These are phyloP conservation scores for Pilasporangium apinafurcum DNA, from an alignment of 352 stramenopile genomes.

Conservation along the genomic window DNA sequence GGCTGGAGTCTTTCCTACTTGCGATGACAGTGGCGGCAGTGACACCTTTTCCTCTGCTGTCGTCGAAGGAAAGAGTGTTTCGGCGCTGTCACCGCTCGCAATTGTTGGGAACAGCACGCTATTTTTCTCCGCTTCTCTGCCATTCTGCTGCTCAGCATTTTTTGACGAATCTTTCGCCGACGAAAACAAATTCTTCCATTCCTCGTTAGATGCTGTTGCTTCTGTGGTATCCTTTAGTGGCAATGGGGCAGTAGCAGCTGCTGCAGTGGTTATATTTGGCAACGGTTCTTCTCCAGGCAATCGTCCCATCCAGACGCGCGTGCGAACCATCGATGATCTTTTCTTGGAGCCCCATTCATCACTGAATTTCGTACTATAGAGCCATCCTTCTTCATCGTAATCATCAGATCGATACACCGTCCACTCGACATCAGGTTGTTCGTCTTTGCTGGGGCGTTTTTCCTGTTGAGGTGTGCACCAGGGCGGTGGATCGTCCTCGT, in stretches of 20 bases:
- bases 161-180: conserved; percentile 5
- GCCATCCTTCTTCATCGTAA: conserved; percentile 83
- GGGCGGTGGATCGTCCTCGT: conserved; percentile 60
- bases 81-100: not conserved
- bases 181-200: conserved; percentile 41
- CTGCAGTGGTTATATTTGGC: conserved; percentile 4
- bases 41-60: not conserved
- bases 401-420: conserved; percentile 78
- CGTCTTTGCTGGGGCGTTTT: conserved; percentile 36
- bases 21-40: conserved; percentile 1
- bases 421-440: conserved; percentile 62
- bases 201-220: conserved; percentile 3
- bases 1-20: not conserved
- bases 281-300: conserved; percentile 23
- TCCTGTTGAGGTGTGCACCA: conserved; percentile 52
- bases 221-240: not conserved
- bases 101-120: conserved; percentile 14
- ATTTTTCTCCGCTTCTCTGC: too few relatives aligned
- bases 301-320: conserved; percentile 67
- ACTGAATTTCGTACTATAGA: conserved; percentile 68
- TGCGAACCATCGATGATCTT: conserved; percentile 61
- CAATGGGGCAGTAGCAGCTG: conserved; percentile 1
- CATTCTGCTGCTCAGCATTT: conserved; percentile 1
- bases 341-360: conserved; percentile 61
- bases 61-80: not conserved